Conservation (phyloP, 371 early-diverging fungal genomes). For the Nosema granulosis region DNA sequence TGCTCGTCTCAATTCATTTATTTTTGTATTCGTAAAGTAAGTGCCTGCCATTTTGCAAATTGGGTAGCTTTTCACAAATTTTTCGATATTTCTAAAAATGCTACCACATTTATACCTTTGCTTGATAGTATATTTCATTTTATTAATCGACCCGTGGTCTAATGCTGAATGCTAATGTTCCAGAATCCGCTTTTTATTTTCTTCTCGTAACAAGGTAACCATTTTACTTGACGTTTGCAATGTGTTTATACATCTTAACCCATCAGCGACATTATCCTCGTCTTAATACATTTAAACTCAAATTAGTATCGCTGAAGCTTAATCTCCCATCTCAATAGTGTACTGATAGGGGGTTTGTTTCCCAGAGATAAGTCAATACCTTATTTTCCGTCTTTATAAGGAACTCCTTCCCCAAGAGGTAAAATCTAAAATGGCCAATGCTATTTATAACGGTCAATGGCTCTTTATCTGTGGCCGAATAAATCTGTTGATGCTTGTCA, state of each 20-base stretch:
- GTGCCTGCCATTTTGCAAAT: no score
- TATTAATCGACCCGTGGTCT: conserved; percentile 21
- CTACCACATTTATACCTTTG: conserved; percentile 21
- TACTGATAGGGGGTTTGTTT: background rate
- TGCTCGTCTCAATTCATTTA: no score
- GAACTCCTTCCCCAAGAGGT: conserved; percentile 1
- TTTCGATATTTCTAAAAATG: conserved; percentile 31
- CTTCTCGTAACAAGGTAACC: no score
- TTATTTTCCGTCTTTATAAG: background rate
- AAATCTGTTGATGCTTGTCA: no score
- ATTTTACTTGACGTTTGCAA: no score
- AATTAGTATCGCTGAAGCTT: conserved; percentile 1
- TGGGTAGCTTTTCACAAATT: background rate
- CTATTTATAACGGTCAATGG: background rate
- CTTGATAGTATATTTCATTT: conserved; percentile 24
- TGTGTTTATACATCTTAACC: background rate
- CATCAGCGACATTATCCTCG: conserved; percentile 23
- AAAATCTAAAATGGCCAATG: background rate
- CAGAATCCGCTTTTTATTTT: no score
- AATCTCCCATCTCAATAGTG: conserved; percentile 4
- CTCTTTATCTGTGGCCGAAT: conserved; percentile 13
- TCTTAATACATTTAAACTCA: conserved; percentile 13
- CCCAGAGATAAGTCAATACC: background rate
- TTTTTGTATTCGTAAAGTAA: no score
- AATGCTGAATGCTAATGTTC: no score